Base-by-base conservation (phyloP, 352 stramenopile species). In the Globisporangium cederbergense region DNA sequence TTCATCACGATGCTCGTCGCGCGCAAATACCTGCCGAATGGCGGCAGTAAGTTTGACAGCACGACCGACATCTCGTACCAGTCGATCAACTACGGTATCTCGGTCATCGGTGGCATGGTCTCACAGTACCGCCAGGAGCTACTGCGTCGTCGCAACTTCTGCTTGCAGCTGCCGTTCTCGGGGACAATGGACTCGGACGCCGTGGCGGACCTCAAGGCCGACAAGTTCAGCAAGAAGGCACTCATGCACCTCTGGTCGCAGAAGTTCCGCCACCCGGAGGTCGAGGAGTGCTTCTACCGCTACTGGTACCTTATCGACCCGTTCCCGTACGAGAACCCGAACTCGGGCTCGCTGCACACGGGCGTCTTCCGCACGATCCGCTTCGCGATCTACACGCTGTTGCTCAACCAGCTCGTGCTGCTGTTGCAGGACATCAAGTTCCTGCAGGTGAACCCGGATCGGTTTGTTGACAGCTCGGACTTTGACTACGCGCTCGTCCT, bases 251-350 rank as follows among this genome's bases (percentile, higher is more conserved):
- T 58, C 22, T 89, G 74, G 73, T 89, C 79, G 42, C 78, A 86
- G 40, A 83, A 84, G 50, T 93, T 93, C 65, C 78, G 78, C 56
- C 73, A 93, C 70, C 77, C 77, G 0, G 77, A 84, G 43, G 79
- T 93, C 46, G 84, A 93, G 57, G 84, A 93, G 61, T 85, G 74
- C 57, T 93, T 93, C 67, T 93, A 89, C 71, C 72, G 78, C 8
- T 87, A 90, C 66, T 93, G 84, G 84, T 93, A 93, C 70, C 72
- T 93, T n/a, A 93, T 93, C 51, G 84, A 93, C 61, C 80, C 84
- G 58, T 90, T 90, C 61, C 84, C 84, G 59, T 93, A 90, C 60
- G 82, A 93, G 62, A 90, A 93, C 68, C 82, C 84, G 2, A 91
- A 90, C 73, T 86, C 81, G 22, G 84, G 82, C 14, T 86, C 76